Evolutionary conservation across 352 stramenopile genomes (phyloP), one percentile per base, ranked within the genome.

Genomic region (Bremia lactucae): DNA sequence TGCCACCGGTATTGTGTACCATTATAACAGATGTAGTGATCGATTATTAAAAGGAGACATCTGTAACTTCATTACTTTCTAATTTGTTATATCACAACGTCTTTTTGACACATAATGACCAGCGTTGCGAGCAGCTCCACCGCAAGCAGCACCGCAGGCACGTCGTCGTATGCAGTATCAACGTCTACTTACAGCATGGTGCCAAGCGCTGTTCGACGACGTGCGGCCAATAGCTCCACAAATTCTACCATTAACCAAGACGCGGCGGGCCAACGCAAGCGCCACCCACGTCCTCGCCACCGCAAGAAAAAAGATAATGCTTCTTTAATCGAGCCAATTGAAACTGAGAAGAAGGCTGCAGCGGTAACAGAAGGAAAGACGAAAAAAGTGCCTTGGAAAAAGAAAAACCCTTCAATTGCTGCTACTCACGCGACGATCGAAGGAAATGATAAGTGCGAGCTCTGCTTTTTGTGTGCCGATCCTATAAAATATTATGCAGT

Each of bases 401-500:
- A 55, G 48, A 48, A 41, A 14, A 20, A 16, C 16, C 2, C 24
- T 20, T 13, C 15, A 8, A 2, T 10, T 33, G 13, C 19, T 18
- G 6, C 29, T 9, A 36, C 29, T 14, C 20, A 46, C 22, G 20
- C 42, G 15, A 41, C 42, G 1, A 22, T 22, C 0, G 48, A 47
- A 2, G 52, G 72, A 2, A 48, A 59, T 1, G 50, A 78, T 0
- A 54, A 68, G 1, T 35, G 24, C 0, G 77, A 86, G 10, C 29
- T 35, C 10, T 90, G 78, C 46, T 40, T 87, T 31, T 49, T 90
- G 9, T 90, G 78, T 43, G 59, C 78, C 6, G 66, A 90, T 24
- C 62, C 62, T 23, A 83, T 90, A 46, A 35, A 59, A 42, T 90
- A 82, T 41, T 62, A 73, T 50, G 74, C 74, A 2, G 66, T 90